Conservation (phyloP, 2,329 filamentous ascomycete species). For the Stachybotrys chlorohalonatus region DNA sequence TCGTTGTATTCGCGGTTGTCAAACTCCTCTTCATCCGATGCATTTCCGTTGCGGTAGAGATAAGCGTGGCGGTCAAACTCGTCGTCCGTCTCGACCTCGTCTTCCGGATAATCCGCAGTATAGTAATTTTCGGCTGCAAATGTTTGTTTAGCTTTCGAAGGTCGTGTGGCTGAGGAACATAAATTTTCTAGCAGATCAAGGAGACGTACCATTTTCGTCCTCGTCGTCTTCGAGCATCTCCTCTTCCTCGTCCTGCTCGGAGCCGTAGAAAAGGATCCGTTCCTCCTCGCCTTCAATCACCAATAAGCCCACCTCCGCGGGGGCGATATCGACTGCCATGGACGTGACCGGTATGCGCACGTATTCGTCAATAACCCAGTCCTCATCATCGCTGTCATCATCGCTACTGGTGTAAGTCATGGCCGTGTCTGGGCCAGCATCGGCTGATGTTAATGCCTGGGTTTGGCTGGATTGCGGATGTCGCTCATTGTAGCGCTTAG, state of each 20-base stretch:
- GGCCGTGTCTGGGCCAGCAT: constrained; percentile 15
- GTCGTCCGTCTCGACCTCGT: constrained; percentile 62
- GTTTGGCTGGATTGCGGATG: constrained; percentile 31
- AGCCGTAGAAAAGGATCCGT: constrained; percentile 49
- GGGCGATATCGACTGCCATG: constrained; percentile 35
- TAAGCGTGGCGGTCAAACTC: constrained; percentile 45
- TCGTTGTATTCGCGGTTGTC: constrained; percentile 29
- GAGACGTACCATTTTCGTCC: constrained; percentile 51
- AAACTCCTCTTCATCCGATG: constrained; percentile 47
- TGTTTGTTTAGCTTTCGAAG: neutral
- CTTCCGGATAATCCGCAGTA: constrained; percentile 71
- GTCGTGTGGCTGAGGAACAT: too few relatives aligned
- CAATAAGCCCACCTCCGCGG: constrained; percentile 45
- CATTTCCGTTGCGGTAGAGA: constrained; percentile 41
- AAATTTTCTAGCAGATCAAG: neutral
- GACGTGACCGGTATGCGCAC: constrained; percentile 47
- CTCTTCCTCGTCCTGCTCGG: constrained; percentile 54
- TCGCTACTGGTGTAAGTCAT: constrained; percentile 29
- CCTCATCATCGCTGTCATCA: constrained; percentile 39
- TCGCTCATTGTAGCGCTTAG: constrained; percentile 45
- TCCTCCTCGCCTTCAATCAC: constrained; percentile 51
- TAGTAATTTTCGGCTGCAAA: constrained; percentile 64
- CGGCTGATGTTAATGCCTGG: constrained; percentile 11
- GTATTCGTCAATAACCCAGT: constrained; percentile 58
- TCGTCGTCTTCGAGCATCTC: constrained; percentile 50